A percentile compares a stretch with the other conserved stretches of the same genome.
Evolutionary conservation across 208 protist species (phyloP).

Genomic region (Leishmania major): DNA sequence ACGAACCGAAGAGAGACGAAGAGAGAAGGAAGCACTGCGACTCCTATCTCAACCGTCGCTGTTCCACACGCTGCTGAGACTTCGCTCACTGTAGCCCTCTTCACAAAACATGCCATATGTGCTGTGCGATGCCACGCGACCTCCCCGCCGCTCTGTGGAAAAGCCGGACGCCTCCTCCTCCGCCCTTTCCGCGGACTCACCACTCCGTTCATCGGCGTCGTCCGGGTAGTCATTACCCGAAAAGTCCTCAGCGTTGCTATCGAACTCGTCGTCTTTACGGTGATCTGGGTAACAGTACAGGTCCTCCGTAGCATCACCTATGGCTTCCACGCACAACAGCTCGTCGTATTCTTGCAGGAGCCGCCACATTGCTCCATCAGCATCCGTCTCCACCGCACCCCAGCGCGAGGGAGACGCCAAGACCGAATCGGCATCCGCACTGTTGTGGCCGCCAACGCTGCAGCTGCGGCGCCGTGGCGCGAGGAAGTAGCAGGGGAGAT

Average conservation of each 20-base stretch:
- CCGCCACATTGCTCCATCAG: slow-evolving; percentile 16
- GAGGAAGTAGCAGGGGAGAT: slow-evolving; percentile 14
- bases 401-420: slow-evolving; percentile 6
- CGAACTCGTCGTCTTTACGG: slow-evolving; percentile 89
- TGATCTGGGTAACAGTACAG: slow-evolving; percentile 88
- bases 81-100: slow-evolving; percentile 48
- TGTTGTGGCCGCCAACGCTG: background rate
- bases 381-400: slow-evolving; percentile 25
- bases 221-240: slow-evolving; percentile 89
- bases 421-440: background rate
- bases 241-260: slow-evolving; percentile 91
- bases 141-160: background rate
- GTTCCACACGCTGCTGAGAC: slow-evolving; percentile 54
- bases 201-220: slow-evolving; percentile 37
- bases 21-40: background rate
- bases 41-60: slow-evolving; percentile 26
- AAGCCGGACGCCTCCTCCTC: slow-evolving; percentile 2
- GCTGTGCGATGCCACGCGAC: background rate
- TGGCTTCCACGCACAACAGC: slow-evolving; percentile 31
- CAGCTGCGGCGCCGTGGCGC: slow-evolving; percentile 10
- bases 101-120: slow-evolving; percentile 56
- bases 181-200: slow-evolving; percentile 9
- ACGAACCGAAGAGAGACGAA: background rate
- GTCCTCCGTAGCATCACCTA: slow-evolving; percentile 45
- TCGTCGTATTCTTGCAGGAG: slow-evolving; percentile 29